Evolutionary conservation across 371 early-diverging fungal genomes (phyloP), one percentile per base, ranked within the genome.

Genomic region (Dichotomocladium elegans): DNA sequence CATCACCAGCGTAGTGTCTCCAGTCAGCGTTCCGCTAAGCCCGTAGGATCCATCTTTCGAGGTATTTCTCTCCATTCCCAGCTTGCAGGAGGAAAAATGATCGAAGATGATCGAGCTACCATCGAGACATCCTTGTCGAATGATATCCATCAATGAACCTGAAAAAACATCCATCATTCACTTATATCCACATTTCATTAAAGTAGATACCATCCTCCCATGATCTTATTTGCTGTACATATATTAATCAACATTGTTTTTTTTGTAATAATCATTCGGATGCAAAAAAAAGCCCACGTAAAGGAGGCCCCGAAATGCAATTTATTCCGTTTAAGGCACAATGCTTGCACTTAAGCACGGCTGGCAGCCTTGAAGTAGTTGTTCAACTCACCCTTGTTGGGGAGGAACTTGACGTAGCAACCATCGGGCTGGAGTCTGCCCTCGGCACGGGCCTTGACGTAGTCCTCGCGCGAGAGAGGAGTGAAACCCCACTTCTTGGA

Each of bases 401-500:
- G 85, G 33, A 95, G 70, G 83, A 94, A 95, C 90, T 98, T 98
- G 85, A 97, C 95, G 79, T 97, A 88, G 80, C 90, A 91, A 60
- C 99, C 99, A 81, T 97, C 98, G 54, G 93, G 94, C 78, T 89
- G 87, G 60, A 98, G 81, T 63, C 68, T 75, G 58, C 93, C 94
- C 43, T 81, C 85, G 61, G 82, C 77, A 57, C 96, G 89, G 47
- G 80, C 85, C 49, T 73, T 88, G 55, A 91, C 80, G 72, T 94
- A 92, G 63, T 99, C 96, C 64, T 92, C 96, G 61, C 95, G 94
- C 42, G 87, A 72, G 55, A 99, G 81, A 77, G 94, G 92, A 84
- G 99, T 99, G 90, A 99, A 99, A 65, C 99, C 99, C 97, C 97
- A 98, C 87, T 98, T 99, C 87, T 96, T 93, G 81, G 98, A 96